Base-by-base conservation (phyloP, 2,329 filamentous ascomycete genomes). In the Conoideocrella luteorostrata region DNA sequence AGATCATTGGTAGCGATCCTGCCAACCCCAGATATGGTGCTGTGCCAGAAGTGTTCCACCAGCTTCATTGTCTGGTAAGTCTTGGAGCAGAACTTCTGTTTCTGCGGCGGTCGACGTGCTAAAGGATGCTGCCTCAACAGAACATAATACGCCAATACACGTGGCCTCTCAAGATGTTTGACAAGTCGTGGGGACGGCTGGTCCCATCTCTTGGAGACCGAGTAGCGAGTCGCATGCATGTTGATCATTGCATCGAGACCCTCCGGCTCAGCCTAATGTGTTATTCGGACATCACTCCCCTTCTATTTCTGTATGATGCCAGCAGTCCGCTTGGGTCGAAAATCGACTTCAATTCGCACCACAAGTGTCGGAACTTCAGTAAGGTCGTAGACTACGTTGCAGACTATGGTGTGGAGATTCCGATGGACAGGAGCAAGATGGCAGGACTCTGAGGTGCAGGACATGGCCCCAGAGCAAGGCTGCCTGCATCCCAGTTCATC, bases 21-120 rank as follows among this genome's bases (percentile, higher is more conserved):
- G 17, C 38, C 28, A 22, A 40, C 9, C 38, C 38, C 9, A 5
- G 13, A n/a, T 40, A 33, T 13, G 38, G 38, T 10, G 38, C 26
- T 6, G n/a, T 12, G 5, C 9, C 23, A 4, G 34, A 36, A 21
- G 34, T 36, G 5, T 36, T 36, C n/a, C 38, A 40, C 28, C 38
- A 40, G 17, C 38, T 40, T 13, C 38, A 40, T 13, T 40, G 38
- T n/a, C 38, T 40, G 7, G 38, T 40, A 40, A 30, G 37, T 20
- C 24, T 39, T n/a, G n/a, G n/a, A n/a, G n/a, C n/a, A n/a, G n/a
- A n/a, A n/a, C n/a, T n/a, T n/a, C n/a, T n/a, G n/a, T n/a, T n/a
- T n/a, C n/a, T n/a, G n/a, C n/a, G n/a, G n/a, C n/a, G n/a, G n/a
- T n/a, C n/a, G n/a, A n/a, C n/a, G n/a, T n/a, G n/a, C n/a, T n/a